Conservation (phyloP, 352 stramenopile species). For the Phytophthora ramorum region DNA sequence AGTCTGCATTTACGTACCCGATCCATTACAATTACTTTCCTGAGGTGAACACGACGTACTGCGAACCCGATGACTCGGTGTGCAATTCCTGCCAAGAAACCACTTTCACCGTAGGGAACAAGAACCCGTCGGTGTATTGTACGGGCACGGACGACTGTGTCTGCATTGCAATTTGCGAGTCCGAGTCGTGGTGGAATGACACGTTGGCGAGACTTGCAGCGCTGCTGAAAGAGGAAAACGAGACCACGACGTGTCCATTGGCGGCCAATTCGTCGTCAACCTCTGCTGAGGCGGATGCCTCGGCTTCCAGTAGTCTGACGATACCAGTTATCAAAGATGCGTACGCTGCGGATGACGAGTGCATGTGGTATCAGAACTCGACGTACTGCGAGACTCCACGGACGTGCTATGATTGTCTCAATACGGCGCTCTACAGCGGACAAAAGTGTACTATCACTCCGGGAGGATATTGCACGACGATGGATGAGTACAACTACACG, state of each 20-base stretch:
- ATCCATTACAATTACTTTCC: conserved; percentile 74
- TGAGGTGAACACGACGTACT: conserved; percentile 62
- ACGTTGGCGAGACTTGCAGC: conserved; percentile 44
- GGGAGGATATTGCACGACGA: conserved; percentile 63
- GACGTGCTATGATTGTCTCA: conserved; percentile 69
- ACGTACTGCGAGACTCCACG: conserved; percentile 51
- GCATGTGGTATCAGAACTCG: conserved; percentile 73
- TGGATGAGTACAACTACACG: conserved; percentile 43
- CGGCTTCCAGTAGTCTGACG: conserved; percentile 21
- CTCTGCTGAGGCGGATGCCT: conserved; percentile 13
- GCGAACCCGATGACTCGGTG: conserved; percentile 40
- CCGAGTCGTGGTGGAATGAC: conserved; percentile 48
- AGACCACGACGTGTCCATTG: conserved; percentile 37
- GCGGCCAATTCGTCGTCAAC: conserved; percentile 42
- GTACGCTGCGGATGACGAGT: conserved; percentile 49
- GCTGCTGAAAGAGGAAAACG: conserved; percentile 23
- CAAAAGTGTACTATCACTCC: conserved; percentile 61
- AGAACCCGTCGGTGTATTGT: conserved; percentile 64
- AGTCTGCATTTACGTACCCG: conserved; percentile 40
- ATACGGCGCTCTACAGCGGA: conserved; percentile 44
- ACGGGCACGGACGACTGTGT: conserved; percentile 46
- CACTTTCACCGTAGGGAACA: conserved; percentile 44
- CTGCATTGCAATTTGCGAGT: conserved; percentile 65
- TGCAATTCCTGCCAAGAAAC: conserved; percentile 46
- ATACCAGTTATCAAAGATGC: conserved; percentile 36